A percentile compares a stretch with the other conserved stretches of the same genome.
phyloP scores from a whole-genome alignment of 108 stramenopile species.

The Bacterosira constricta region DNA sequence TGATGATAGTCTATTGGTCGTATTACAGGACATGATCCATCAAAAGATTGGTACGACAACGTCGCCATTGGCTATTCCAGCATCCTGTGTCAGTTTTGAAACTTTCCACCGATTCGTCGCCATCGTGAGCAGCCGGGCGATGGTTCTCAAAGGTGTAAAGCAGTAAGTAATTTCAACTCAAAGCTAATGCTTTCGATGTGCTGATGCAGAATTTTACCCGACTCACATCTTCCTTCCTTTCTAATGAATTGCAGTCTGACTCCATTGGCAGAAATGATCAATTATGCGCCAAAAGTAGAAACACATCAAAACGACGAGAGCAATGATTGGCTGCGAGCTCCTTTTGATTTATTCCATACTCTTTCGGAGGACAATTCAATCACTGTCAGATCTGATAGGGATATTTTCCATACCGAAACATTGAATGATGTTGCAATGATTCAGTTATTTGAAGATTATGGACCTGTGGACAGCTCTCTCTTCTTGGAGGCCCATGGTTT shows the following conservation, averaged over 20 bases:
- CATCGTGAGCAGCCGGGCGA: constrained; percentile 67
- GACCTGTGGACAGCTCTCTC: constrained; percentile 73
- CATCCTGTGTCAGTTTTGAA: constrained; percentile 34
- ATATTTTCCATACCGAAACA: constrained; percentile 18
- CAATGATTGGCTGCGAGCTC: constrained; percentile 5
- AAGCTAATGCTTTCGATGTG: no score
- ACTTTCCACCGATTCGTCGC: constrained; percentile 61
- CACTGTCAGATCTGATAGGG: constrained; percentile 53
- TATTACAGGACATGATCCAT: constrained; percentile 33
- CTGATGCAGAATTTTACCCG: no score
- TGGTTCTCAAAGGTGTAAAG: constrained; percentile 71
- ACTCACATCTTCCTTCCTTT: no score
- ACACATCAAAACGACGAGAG: neutral
- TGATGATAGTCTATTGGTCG: neutral
- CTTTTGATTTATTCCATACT: constrained; percentile 51
- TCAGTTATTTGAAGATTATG: constrained; percentile 88
- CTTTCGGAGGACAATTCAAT: constrained; percentile 39
- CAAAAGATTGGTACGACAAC: neutral
- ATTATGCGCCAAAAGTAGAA: constrained; percentile 57
- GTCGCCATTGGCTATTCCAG: neutral
- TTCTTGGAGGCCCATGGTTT: constrained; percentile 86
- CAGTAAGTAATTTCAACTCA: constrained; percentile 13
- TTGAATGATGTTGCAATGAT: constrained; percentile 36
- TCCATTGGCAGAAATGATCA: constrained; percentile 87
- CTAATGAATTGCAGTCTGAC: constrained; percentile 30